Conservation (phyloP, 495 filamentous ascomycete genomes). For the Penicillium mononematosum region DNA sequence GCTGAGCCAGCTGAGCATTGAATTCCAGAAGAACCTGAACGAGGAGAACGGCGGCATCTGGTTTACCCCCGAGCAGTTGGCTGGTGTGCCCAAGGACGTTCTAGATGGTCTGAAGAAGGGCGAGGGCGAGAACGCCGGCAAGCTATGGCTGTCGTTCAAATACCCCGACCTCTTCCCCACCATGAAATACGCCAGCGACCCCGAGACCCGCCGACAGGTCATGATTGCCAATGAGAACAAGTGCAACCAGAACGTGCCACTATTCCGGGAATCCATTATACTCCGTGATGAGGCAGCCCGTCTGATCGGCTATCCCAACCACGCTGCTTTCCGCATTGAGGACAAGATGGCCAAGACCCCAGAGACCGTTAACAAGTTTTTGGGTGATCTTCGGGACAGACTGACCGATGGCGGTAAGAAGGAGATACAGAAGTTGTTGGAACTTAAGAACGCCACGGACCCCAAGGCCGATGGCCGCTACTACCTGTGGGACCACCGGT, state of each 20-base stretch:
- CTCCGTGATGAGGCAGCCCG: slow-evolving; percentile 92
- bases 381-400: slow-evolving; percentile 73
- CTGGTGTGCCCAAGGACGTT: slow-evolving; percentile 64
- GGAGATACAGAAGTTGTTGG: slow-evolving; percentile 69
- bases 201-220: slow-evolving; percentile 55
- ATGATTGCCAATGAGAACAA: slow-evolving; percentile 71
- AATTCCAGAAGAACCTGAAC: slow-evolving; percentile 68
- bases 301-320: slow-evolving; percentile 85
- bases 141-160: slow-evolving; percentile 65
- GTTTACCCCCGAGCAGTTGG: slow-evolving; percentile 60
- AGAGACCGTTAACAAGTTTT: slow-evolving; percentile 79
- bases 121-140: slow-evolving; percentile 64
- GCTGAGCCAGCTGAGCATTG: slow-evolving; percentile 61
- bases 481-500: slow-evolving; percentile 87
- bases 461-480: slow-evolving; percentile 68
- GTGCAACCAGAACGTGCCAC: slow-evolving; percentile 78
- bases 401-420: slow-evolving; percentile 73
- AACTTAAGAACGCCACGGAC: slow-evolving; percentile 75
- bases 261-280: slow-evolving; percentile 85
- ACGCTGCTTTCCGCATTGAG: slow-evolving; percentile 87
- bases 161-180: slow-evolving; percentile 68
- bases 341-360: slow-evolving; percentile 97
- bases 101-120: slow-evolving; percentile 66
- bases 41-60: slow-evolving; percentile 67
- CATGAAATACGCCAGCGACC: slow-evolving; percentile 60